Evolutionary conservation across 176 grass and related monocot genomes (phyloP), one percentile per base, ranked within the genome.

Genomic region (Miscanthus lutarioriparius): DNA sequence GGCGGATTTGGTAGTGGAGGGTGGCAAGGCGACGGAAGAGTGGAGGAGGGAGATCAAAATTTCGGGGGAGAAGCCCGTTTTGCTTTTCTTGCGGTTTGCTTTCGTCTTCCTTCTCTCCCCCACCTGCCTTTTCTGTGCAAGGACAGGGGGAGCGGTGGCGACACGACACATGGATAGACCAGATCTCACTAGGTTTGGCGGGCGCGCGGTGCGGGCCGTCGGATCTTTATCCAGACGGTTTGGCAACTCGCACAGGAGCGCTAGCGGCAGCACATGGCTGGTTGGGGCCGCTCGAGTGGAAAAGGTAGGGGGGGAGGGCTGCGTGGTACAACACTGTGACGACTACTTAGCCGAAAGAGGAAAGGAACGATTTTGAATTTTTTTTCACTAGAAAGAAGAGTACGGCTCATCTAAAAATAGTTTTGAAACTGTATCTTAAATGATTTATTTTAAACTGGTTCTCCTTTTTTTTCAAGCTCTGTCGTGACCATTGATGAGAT

Each of bases 181-280:
- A 3, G 67, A 41, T 30, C 3, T 1, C 2, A 0, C 12, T 8
- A 0, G 15, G 3, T 1, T 22, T 1, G 7, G 9, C 38, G 11
- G 23, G 66, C 6, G 4, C 5, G 10, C 6, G 3, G 10, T 1
- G 5, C 0, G 3, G 19, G 10, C 53, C 80, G 68, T 82, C 62
- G 51, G 80, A 82, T 81, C 43, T 6, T 20, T 64, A 12, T 23
- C 10, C 26, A 8, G 44, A 36, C 19, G 27, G 7, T 3, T 37
- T 51, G 41, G 44, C 28, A 3, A 5, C n/a, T n/a, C n/a, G 68
- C 39, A 71, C 22, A 43, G 68, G 51, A 54, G 17, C 49, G 4
- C 48, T 51, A 51, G 49, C 48, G 1, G 49, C 49, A 27, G n/a
- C 43, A 74, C 43, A 17, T 74, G 71, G 23, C 71, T 47, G 71